Percentiles rank a stretch among this genome's conserved stretches.
Evolutionary conservation across 192 early-diverging fungal genomes (phyloP).

Genomic region (Umbelopsis ramanniana): DNA sequence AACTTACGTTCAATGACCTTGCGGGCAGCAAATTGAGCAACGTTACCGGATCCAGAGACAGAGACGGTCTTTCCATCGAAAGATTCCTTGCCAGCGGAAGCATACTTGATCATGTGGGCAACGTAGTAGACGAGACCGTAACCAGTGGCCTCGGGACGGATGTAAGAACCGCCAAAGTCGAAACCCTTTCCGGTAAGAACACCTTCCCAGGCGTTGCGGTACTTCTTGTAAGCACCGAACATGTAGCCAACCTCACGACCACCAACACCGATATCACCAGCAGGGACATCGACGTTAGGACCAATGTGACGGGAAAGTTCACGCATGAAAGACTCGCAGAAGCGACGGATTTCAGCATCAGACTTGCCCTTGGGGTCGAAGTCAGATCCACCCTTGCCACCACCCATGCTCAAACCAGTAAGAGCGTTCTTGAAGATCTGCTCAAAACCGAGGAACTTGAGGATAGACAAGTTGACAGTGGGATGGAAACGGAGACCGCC

Average conservation of each 20-base stretch:
- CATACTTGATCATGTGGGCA: constrained; percentile 40
- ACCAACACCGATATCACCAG: constrained; percentile 58
- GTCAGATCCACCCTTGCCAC: constrained; percentile 57
- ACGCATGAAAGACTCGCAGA: constrained; percentile 60
- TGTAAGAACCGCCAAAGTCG: constrained; percentile 55
- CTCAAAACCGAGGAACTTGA: constrained; percentile 61
- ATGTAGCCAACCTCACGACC: constrained; percentile 57
- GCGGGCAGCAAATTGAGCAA: constrained; percentile 59
- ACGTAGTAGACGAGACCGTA: constrained; percentile 62
- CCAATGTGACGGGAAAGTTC: constrained; percentile 61
- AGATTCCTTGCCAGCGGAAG: constrained; percentile 34
- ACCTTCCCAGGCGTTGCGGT: constrained; percentile 54
- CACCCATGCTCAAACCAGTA: constrained; percentile 58
- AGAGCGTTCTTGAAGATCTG: constrained; percentile 64
- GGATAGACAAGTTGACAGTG: constrained; percentile 56
- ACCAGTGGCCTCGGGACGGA: constrained; percentile 60
- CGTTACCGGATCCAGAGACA: constrained; percentile 58
- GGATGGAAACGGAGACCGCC: constrained; percentile 61
- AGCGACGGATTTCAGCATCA: constrained; percentile 56
- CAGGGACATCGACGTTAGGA: constrained; percentile 55
- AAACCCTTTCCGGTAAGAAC: constrained; percentile 60
- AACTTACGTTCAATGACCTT: constrained; percentile 49
- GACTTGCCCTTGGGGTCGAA: constrained; percentile 54
- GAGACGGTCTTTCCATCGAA: constrained; percentile 56
- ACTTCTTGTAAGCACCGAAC: constrained; percentile 60